These are phyloP conservation scores for Leucocoprinus leucothites DNA, from an alignment of 768 basidiomycete genomes.

Conservation along the genomic window DNA sequence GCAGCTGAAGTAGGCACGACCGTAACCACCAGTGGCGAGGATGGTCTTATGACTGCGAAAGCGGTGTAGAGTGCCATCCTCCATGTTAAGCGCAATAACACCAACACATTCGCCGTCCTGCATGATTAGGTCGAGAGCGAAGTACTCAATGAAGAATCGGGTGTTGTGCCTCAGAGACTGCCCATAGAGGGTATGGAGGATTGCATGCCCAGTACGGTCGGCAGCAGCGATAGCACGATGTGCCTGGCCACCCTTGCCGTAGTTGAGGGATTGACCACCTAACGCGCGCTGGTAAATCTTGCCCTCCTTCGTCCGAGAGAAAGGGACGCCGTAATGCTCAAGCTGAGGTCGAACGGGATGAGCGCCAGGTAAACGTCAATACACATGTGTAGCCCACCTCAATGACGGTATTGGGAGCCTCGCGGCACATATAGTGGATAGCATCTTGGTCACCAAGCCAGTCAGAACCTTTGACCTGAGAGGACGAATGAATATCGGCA, in stretches of 20 bases:
- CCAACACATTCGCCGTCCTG: conserved; percentile 98
- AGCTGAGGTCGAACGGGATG: conserved; percentile 48
- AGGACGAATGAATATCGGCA: conserved; percentile 11
- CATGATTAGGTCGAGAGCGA: conserved; percentile 99
- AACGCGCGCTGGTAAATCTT: conserved; percentile 99
- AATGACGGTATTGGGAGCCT: conserved; percentile 90
- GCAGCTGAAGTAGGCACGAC: conserved; percentile 97
- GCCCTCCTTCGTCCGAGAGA: conserved; percentile 97
- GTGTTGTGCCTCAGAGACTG: conserved; percentile 99
- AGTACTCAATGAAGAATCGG: conserved; percentile 99
- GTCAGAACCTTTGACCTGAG: conserved; percentile 95
- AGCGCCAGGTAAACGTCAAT: conserved; percentile 1
- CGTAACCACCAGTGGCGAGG: conserved; percentile 96
- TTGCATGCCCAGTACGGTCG: conserved; percentile 97
- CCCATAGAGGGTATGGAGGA: conserved; percentile 98
- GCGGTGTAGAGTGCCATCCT: conserved; percentile 97
- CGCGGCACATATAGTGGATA: conserved; percentile 99
- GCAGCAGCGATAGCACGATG: conserved; percentile 98
- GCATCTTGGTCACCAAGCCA: conserved; percentile 99
- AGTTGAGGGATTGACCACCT: conserved; percentile 96
- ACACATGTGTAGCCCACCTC: conserved; percentile 53
- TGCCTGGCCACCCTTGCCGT: conserved; percentile 97
- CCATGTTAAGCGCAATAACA: conserved; percentile 99
- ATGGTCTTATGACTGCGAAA: conserved; percentile 99
- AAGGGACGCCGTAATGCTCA: conserved; percentile 98